Evolutionary conservation across 1,139 yeast genomes (phyloP), one percentile per base, ranked within the genome.

Genomic region (Diutina neorugosa): DNA sequence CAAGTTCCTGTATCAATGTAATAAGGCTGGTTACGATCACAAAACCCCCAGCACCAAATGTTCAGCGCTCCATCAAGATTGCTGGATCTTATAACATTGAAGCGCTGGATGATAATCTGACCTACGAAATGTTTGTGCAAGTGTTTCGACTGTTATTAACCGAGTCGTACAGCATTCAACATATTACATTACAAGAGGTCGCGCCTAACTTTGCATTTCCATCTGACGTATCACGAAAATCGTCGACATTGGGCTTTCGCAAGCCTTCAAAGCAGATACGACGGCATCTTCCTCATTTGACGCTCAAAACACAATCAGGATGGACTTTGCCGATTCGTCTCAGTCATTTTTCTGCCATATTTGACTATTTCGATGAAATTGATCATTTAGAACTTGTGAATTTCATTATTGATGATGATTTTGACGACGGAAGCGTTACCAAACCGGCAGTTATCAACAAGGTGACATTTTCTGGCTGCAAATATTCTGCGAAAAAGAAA

Each of bases 331-430:
- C 50, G 3, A 11, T n/a, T 34, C 16, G 40, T 5, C 27, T 46
- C 20, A n/a, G 23, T 16, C 50, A 46, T 3, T 25, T 46, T n/a
- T 4, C 20, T 16, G 20, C 21, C 1, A 27, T 46, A 4, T 14
- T 46, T 3, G 21, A 46, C 18, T 16, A 46, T 2, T 46, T 46
- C 23, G 50, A 46, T 16, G 27, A 9, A 7, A 46, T 46, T 16
- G 50, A 46, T 9, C 19, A 46, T 16, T 27, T 46, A 14, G 40
- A 25, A 27, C 27, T 46, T 4, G 50, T 46, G 7, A 46, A 46
- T 27, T 46, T 46, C 4, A 46, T 46, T 23, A 46, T 46, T 16
- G 50, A 46, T 18, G 50, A 46, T 27, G 50, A 19, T n/a, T 21
- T 46, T 11, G 50, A 46, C 19, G 9, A 21, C 9, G 12, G 11